Percentiles rank a stretch among this genome's conserved stretches.
Conservation (phyloP, 2,329 filamentous ascomycete species). For the Cytospora schulzeri region DNA sequence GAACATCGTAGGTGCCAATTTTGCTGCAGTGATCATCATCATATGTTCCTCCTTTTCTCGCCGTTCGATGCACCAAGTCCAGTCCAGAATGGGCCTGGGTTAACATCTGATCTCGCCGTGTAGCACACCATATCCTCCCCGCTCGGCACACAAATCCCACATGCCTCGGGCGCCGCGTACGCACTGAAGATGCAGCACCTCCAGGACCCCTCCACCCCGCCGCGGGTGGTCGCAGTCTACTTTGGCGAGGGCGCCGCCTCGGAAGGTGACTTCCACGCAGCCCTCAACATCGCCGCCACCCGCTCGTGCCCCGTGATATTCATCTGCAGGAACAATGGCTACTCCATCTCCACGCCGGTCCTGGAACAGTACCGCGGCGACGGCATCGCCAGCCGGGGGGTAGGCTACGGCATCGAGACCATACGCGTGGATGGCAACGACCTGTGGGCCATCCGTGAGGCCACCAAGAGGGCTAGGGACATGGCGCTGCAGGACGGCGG, state of each 20-base stretch:
- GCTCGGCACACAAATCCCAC: conserved; percentile 77
- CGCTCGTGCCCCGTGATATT: conserved; percentile 75
- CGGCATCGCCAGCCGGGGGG: conserved; percentile 74
- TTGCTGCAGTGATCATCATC: conserved; percentile 13
- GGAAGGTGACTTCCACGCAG: conserved; percentile 82
- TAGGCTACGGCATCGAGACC: conserved; percentile 83
- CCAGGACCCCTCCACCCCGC: conserved; percentile 61
- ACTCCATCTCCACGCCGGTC: conserved; percentile 77
- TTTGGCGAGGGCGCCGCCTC: conserved; percentile 82
- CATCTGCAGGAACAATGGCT: conserved; percentile 82
- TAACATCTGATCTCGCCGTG: conserved; percentile 22
- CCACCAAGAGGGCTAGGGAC: conserved; percentile 68
- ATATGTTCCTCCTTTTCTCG: neutral
- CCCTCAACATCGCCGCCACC: conserved; percentile 79
- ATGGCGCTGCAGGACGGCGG: conserved; percentile 82
- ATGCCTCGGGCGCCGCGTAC: conserved; percentile 77
- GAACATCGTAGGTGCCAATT: conserved; percentile 70
- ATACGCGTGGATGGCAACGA: conserved; percentile 83
- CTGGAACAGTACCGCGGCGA: conserved; percentile 82
- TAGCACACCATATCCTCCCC: conserved; percentile 78
- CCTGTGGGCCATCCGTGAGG: conserved; percentile 75
- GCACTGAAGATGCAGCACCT: conserved; percentile 73
- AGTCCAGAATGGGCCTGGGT: neutral
- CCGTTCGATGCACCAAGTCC: neutral
- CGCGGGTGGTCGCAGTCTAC: conserved; percentile 71